phyloP scores from a whole-genome alignment of 495 filamentous ascomycete genomes.

The Hypoxylon perforatum region DNA sequence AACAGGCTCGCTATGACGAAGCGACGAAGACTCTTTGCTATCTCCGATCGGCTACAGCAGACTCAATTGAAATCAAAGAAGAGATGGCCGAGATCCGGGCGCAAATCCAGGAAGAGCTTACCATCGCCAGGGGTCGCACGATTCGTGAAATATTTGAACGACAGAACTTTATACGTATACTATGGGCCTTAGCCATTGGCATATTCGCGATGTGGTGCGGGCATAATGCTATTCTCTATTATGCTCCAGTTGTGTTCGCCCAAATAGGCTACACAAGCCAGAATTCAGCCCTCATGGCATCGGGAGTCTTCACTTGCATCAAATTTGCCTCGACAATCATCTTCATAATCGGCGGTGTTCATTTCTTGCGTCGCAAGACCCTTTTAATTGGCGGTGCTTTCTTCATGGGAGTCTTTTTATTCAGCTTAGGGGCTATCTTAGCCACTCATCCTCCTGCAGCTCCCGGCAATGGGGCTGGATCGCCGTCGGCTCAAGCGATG shows the following conservation, averaged over 20 bases:
- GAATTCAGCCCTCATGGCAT: slow-evolving; percentile 24
- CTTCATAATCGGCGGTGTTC: slow-evolving; percentile 15
- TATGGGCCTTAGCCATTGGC: slow-evolving; percentile 15
- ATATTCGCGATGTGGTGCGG: slow-evolving; percentile 22
- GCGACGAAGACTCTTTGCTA: slow-evolving; percentile 2
- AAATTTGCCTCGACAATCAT: slow-evolving; percentile 20
- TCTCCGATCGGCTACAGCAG: slow-evolving; percentile 3
- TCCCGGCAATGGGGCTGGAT: not conserved
- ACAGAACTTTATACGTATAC: slow-evolving; percentile 16
- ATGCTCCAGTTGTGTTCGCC: slow-evolving; percentile 24
- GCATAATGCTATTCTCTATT: slow-evolving; percentile 32
- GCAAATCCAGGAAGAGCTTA: slow-evolving; percentile 27
- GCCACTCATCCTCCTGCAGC: slow-evolving; percentile 10
- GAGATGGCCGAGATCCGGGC: slow-evolving; percentile 24
- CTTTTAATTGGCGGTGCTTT: slow-evolving; percentile 13
- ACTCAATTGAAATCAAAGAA: slow-evolving; percentile 9
- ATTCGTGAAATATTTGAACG: slow-evolving; percentile 23
- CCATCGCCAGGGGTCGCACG: slow-evolving; percentile 7
- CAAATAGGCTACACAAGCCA: slow-evolving; percentile 24
- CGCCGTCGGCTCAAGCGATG: slow-evolving; percentile 20
- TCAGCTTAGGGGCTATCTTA: slow-evolving; percentile 15
- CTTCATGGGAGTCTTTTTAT: slow-evolving; percentile 24
- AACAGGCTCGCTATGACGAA: slow-evolving; percentile 25
- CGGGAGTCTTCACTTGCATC: slow-evolving; percentile 21
- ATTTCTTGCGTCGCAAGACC: slow-evolving; percentile 21